Evolutionary conservation across 345 rosid genomes (phyloP).

Genomic region (Erodium maritimum): DNA sequence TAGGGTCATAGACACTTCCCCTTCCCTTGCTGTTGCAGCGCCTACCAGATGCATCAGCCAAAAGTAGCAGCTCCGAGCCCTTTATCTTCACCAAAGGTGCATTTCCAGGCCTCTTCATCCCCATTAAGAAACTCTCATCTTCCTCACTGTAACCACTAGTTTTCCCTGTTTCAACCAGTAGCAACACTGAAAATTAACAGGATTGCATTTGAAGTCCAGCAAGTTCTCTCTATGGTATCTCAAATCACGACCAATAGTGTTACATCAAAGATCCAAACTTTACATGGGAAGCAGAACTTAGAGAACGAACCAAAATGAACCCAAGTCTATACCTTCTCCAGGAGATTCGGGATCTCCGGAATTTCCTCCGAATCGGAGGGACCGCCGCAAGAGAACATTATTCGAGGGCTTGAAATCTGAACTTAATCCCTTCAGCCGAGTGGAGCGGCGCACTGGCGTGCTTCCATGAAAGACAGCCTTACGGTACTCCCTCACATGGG

Average conservation of each 20-base stretch:
- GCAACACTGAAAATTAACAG: too few species aligned
- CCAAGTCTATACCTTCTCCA: too few species aligned
- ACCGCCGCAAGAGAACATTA: too few species aligned
- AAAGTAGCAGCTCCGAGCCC: conserved; percentile 7
- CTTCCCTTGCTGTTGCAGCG: conserved; percentile 27
- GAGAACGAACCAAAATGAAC: too few species aligned
- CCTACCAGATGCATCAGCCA: conserved; percentile 25
- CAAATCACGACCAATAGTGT: too few species aligned
- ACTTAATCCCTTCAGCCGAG: conserved; percentile 9
- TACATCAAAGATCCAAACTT: too few species aligned
- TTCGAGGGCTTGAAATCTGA: too few species aligned
- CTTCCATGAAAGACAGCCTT: conserved; percentile 6
- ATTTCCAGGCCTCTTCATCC: conserved; percentile 11
- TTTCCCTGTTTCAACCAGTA: not conserved
- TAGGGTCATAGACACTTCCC: conserved; percentile 21
- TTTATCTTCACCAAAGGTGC: conserved; percentile 10
- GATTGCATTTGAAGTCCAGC: too few species aligned
- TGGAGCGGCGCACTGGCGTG: conserved; percentile 22
- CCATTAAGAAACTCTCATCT: not conserved
- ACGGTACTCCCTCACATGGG: conserved; percentile 1
- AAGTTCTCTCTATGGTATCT: too few species aligned
- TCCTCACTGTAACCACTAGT: not conserved
- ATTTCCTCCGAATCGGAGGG: too few species aligned
- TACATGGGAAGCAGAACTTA: too few species aligned
- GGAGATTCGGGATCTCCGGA: too few species aligned